Base-by-base conservation (phyloP, 208 protist species). In the Trypanosoma avium region DNA sequence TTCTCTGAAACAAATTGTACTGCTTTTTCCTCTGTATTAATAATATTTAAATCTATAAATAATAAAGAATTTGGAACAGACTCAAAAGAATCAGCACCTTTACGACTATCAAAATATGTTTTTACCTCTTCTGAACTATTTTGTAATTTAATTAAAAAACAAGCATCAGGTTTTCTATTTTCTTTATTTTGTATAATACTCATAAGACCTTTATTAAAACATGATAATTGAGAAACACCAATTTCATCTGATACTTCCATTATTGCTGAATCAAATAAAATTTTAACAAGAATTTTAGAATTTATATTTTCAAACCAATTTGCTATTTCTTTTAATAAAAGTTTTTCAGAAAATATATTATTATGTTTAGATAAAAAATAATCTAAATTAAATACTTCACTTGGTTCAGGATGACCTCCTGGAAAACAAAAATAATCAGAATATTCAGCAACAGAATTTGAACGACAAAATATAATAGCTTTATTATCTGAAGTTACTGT, bases 161-260 rank as follows among this genome's bases (percentile, higher is more conserved):
- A 74, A 52, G 67, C 13, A 53, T 85, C 76, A 1, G 79, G 75
- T 62, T 85, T 81, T 30, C 33, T 38, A 13, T 32, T 78, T 13
- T 21, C 6, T 7, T 26, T 27, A 50, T 81, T 71, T 48, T 47
- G 43, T 1, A 68, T 46, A 56, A 85, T 38, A 52, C 74, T 67
- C 15, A 79, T 15, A n/a, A 85, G 52, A 22, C 79, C 75, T 10
- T 36, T 40, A 45, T 79, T 77, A 15, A 5, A 9, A 40, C 74
- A 77, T 10, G 38, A 12, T 8, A 45, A 9, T 0, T 26, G 58
- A 12, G 55, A 15, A 3, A 85, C 53, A 13, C 79, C 70, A 38
- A 81, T 29, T 40, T 85, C 79, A 46, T 81, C 79, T n/a, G 38
- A 26, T 19, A 81, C 74, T 48, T 85, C 79, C 38, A 65, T 63